These are phyloP conservation scores for Gossypium rotundifolium DNA, from an alignment of 345 rosid species.

Conservation along the genomic window DNA sequence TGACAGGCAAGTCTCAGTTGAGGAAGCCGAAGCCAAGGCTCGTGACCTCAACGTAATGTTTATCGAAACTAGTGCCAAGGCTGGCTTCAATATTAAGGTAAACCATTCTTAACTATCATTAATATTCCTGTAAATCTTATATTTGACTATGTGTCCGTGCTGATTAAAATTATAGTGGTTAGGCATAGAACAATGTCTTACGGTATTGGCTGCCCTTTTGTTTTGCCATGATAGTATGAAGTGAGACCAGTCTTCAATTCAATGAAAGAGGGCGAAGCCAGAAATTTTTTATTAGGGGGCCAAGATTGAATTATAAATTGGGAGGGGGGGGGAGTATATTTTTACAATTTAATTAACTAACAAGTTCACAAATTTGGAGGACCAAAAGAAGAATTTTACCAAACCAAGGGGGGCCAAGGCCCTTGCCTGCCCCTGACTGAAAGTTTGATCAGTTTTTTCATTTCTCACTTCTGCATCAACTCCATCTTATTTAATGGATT, in stretches of 20 bases:
- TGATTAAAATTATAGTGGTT: neutral
- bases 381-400: no score
- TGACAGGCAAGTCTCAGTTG: conserved; percentile 87
- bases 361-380: no score
- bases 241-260: conserved; percentile 3
- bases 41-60: conserved; percentile 82
- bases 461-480: neutral
- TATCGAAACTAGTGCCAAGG: conserved; percentile 91
- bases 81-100: conserved; percentile 94
- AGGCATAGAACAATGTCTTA: neutral
- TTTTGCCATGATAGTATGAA: neutral
- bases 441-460: neutral
- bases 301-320: no score
- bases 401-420: no score
- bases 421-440: no score
- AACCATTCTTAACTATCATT: neutral
- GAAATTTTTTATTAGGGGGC: no score
- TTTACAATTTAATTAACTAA: no score
- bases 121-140: neutral
- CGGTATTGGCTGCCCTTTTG: neutral
- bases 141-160: neutral
- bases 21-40: conserved; percentile 85
- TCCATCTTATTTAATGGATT: neutral
- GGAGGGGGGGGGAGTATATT: no score
- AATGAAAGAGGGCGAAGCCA: neutral